Evolutionary conservation across 176 grass and related monocot genomes (phyloP).

Genomic region (sorghum (Sorghum bicolor)): Sorghum_bicolor_NCBIv3 NC_012873.2:62653501-62654000

Average conservation of each 20-base stretch:
- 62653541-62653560: neutral
- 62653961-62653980: too few relatives aligned
- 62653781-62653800: slow-evolving; percentile 1
- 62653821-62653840: neutral
- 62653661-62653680: neutral
- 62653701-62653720: neutral
- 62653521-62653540: neutral
- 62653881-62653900: too few relatives aligned
- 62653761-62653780: neutral
- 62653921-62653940: too few relatives aligned
- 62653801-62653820: neutral
- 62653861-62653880: neutral
- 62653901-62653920: too few relatives aligned
- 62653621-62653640: neutral
- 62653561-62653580: neutral
- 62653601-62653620: slow-evolving; percentile 20
- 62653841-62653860: slow-evolving; percentile 17
- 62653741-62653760: slow-evolving; percentile 33
- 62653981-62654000: too few relatives aligned
- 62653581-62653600: neutral
- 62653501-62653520: neutral
- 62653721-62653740: slow-evolving; percentile 1
- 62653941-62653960: too few relatives aligned
- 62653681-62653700: neutral
- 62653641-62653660: neutral